phyloP scores from a whole-genome alignment of 2,329 filamentous ascomycete genomes.

The Ophiostoma piceae region DNA sequence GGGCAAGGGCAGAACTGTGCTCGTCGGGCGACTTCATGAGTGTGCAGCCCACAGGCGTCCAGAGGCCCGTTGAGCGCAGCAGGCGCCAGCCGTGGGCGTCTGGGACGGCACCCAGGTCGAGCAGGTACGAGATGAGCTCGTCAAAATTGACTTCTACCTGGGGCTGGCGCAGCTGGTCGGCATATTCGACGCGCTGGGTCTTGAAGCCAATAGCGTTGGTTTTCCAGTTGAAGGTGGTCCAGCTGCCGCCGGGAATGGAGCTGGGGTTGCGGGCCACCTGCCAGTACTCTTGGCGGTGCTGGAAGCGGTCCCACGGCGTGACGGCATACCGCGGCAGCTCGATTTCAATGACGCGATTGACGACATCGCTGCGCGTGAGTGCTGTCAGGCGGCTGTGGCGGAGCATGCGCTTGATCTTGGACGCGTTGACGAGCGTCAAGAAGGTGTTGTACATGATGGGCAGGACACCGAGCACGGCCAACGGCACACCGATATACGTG shows the following conservation, averaged over 20 bases:
- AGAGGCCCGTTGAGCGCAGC: constrained; percentile 52
- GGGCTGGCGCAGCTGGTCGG: constrained; percentile 49
- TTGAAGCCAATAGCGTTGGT: constrained; percentile 57
- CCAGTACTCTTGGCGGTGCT: constrained; percentile 54
- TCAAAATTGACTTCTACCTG: constrained; percentile 53
- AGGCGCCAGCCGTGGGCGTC: constrained; percentile 55
- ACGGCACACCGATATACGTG: constrained; percentile 36
- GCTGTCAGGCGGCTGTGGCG: constrained; percentile 52
- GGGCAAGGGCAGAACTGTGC: constrained; percentile 45
- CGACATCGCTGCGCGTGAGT: constrained; percentile 57
- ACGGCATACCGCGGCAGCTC: constrained; percentile 61
- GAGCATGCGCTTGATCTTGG: constrained; percentile 56
- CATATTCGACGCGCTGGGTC: constrained; percentile 59
- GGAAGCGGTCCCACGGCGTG: constrained; percentile 53
- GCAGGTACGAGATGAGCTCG: constrained; percentile 55
- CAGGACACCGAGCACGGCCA: constrained; percentile 43
- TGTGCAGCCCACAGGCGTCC: constrained; percentile 55
- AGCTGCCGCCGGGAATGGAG: constrained; percentile 54
- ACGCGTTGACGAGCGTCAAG: constrained; percentile 54
- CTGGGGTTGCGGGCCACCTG: constrained; percentile 47
- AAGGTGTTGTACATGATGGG: constrained; percentile 63
- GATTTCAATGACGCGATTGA: constrained; percentile 62
- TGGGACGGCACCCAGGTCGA: constrained; percentile 59
- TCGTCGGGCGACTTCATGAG: constrained; percentile 51
- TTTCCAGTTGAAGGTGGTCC: constrained; percentile 63